Percentiles rank a stretch among this genome's conserved stretches.
phyloP scores from a whole-genome alignment of 106 monocot genomes.

The Cymbidium sinense region DNA sequence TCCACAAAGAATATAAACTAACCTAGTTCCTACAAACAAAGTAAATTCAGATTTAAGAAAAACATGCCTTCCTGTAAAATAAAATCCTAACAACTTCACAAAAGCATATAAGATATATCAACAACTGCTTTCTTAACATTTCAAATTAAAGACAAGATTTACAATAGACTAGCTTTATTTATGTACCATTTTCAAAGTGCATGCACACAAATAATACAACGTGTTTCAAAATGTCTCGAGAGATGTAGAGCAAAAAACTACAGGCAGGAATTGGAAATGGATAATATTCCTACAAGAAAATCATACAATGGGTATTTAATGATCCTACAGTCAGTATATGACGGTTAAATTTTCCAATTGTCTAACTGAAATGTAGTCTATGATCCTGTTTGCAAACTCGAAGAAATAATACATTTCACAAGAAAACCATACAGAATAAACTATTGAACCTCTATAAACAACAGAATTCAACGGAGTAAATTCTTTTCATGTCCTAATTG shows the following conservation, averaged over 20 bases:
- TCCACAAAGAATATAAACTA: too few relatives aligned
- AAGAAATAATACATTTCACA: background rate
- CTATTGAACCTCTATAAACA: background rate
- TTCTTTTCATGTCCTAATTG: background rate
- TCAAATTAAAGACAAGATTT: too few relatives aligned
- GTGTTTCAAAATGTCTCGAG: background rate
- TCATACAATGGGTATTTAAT: background rate
- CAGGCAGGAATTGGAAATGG: background rate
- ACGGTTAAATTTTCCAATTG: background rate
- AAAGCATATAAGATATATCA: too few relatives aligned
- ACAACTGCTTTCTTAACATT: too few relatives aligned
- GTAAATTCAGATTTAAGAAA: too few relatives aligned
- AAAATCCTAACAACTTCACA: too few relatives aligned
- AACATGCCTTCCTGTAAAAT: too few relatives aligned
- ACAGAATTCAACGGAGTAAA: background rate
- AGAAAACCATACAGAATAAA: background rate
- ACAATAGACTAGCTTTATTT: too few relatives aligned
- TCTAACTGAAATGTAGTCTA: background rate
- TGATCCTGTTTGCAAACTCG: background rate
- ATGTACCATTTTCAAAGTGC: too few relatives aligned
- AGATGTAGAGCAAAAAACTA: background rate
- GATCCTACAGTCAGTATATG: background rate
- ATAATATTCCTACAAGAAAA: background rate
- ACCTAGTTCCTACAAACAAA: too few relatives aligned
- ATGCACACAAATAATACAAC: background rate